Evolutionary conservation across 2,329 filamentous ascomycete genomes (phyloP).

Genomic region (Venturia carpophila): DNA sequence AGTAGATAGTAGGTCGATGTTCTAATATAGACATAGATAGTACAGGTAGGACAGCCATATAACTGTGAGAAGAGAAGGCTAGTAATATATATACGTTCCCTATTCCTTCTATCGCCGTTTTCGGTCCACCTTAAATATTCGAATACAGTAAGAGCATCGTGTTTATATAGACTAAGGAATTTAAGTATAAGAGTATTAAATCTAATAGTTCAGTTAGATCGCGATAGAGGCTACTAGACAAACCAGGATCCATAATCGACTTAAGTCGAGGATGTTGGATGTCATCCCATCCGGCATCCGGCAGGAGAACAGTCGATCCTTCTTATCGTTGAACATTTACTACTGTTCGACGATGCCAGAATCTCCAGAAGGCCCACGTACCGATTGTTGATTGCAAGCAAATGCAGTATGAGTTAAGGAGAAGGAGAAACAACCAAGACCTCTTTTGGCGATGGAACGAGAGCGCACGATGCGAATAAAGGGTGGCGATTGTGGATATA

Average conservation of each 20-base stretch:
- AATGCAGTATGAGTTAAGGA: not conserved
- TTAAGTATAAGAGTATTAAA: not conserved
- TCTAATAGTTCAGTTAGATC: not conserved
- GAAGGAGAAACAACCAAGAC: not conserved
- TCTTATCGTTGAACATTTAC: not conserved
- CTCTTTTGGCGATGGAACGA: not conserved
- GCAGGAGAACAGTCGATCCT: not conserved
- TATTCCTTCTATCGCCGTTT: no score
- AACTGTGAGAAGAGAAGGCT: no score
- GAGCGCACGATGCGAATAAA: not conserved
- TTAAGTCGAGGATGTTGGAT: not conserved
- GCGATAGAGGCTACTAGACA: not conserved
- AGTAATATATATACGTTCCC: no score
- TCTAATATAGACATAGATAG: no score
- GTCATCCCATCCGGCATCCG: not conserved
- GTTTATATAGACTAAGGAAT: not conserved
- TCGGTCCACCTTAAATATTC: no score
- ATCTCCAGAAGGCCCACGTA: no score
- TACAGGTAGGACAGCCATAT: no score
- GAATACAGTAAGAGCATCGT: not conserved
- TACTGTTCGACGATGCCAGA: no score
- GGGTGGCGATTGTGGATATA: not conserved
- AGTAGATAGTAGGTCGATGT: no score
- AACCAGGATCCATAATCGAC: not conserved
- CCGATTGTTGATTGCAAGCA: not conserved